These are phyloP conservation scores for Metarhizium robertsii DNA, from an alignment of 2,329 filamentous ascomycete genomes.

Conservation along the genomic window DNA sequence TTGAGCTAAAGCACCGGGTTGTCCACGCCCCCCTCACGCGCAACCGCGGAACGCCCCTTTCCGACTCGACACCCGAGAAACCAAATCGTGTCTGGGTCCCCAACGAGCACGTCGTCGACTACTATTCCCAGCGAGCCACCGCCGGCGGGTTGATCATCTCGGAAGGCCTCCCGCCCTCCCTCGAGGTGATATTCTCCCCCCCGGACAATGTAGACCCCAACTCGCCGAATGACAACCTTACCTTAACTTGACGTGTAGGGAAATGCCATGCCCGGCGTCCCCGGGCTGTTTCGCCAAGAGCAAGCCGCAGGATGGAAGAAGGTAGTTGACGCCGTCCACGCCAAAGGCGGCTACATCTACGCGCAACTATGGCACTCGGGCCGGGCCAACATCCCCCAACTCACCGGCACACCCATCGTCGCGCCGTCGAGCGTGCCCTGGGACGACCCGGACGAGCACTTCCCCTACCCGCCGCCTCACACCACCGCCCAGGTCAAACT, in stretches of 20 bases:
- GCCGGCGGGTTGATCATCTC: conserved; percentile 32
- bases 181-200: conserved; percentile 15
- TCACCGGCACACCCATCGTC: conserved; percentile 26
- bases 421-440: conserved; percentile 33
- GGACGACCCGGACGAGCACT: conserved; percentile 32
- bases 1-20: conserved; percentile 40
- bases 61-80: conserved; percentile 31
- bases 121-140: conserved; percentile 34
- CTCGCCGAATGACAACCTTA: no score
- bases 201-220: background rate
- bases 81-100: conserved; percentile 39
- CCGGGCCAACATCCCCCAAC: conserved; percentile 26
- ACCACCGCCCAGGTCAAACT: conserved; percentile 30
- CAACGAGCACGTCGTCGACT: conserved; percentile 28
- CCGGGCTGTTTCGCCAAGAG: conserved; percentile 45
- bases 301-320: conserved; percentile 50
- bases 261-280: conserved; percentile 34
- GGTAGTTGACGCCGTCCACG: conserved; percentile 52
- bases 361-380: conserved; percentile 47
- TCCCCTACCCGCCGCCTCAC: conserved; percentile 25
- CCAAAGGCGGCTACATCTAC: conserved; percentile 49
- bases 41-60: conserved; percentile 37
- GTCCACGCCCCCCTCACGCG: conserved; percentile 43
- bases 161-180: conserved; percentile 38
- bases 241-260: conserved; percentile 9